phyloP scores from a whole-genome alignment of 169 alveolate genomes.

The Plasmodium reichenowi region DNA sequence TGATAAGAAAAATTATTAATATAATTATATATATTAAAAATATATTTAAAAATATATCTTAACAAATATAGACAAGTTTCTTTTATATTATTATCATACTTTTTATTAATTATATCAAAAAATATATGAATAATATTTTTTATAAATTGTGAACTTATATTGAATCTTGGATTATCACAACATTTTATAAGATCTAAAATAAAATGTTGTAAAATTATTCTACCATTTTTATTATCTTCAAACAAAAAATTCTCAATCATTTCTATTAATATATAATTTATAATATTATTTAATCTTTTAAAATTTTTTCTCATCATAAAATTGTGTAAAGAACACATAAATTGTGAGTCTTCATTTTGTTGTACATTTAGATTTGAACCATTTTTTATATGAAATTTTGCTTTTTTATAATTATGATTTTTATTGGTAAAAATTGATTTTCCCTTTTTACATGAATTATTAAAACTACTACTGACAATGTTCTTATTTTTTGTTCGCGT shows the following conservation, averaged over 20 bases:
- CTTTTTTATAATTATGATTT: slow-evolving; percentile 1
- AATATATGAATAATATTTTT: slow-evolving; percentile 45
- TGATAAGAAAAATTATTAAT: slow-evolving; percentile 46
- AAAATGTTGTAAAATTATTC: slow-evolving; percentile 30
- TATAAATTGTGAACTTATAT: slow-evolving; percentile 51
- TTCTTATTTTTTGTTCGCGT: neutral
- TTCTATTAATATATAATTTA: slow-evolving; percentile 66
- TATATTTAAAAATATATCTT: slow-evolving; percentile 53
- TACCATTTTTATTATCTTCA: slow-evolving; percentile 60
- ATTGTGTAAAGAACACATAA: slow-evolving; percentile 5
- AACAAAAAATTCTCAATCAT: slow-evolving; percentile 41
- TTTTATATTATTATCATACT: slow-evolving; percentile 47
- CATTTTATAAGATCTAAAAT: slow-evolving; percentile 63
- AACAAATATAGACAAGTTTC: slow-evolving; percentile 46
- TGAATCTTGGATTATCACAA: slow-evolving; percentile 71
- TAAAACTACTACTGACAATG: neutral
- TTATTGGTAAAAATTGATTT: neutral
- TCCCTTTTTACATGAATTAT: neutral
- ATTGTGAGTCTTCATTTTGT: neutral
- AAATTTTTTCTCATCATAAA: slow-evolving; percentile 49
- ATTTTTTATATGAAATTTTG: slow-evolving; percentile 7
- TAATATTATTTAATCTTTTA: slow-evolving; percentile 41
- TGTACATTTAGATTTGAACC: neutral
- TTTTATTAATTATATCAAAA: slow-evolving; percentile 46
- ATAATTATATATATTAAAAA: slow-evolving; percentile 56